Evolutionary conservation across 306 rosid species (phyloP).

Genomic region (Acacia acuminata): DNA sequence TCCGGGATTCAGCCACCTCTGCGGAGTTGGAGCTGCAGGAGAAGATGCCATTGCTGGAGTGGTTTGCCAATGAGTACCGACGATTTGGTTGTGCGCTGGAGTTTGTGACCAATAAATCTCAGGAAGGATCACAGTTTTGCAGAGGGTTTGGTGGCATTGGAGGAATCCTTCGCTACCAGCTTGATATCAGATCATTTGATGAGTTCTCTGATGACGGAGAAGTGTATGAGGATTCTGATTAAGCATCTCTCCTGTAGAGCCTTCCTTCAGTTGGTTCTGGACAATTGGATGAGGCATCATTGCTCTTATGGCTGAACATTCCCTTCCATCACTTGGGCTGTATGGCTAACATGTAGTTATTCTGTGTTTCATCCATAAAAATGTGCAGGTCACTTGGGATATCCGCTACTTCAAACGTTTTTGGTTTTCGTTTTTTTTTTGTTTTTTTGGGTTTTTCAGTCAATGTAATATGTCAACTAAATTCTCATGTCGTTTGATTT

Average conservation of each 20-base stretch:
- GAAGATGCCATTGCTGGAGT: constrained; percentile 58
- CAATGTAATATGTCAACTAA: not conserved
- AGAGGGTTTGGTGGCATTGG: constrained; percentile 77
- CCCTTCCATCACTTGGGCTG: not conserved
- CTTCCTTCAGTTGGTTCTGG: not conserved
- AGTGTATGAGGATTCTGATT: constrained; percentile 32
- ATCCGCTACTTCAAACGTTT: not conserved
- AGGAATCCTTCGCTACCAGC: constrained; percentile 76
- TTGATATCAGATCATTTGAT: constrained; percentile 61
- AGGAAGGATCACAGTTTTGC: constrained; percentile 73
- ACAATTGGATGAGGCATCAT: not conserved
- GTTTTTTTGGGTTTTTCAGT: not conserved
- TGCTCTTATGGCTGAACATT: not conserved
- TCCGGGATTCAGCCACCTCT: constrained; percentile 41
- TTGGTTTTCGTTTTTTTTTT: not conserved
- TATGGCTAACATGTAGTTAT: not conserved
- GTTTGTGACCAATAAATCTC: constrained; percentile 70
- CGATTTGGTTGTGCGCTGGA: constrained; percentile 64
- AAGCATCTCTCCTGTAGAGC: not conserved
- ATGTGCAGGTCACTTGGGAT: not conserved
- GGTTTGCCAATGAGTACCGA: constrained; percentile 67
- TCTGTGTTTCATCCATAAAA: not conserved
- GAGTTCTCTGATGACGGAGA: constrained; percentile 61
- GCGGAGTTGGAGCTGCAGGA: constrained; percentile 65
- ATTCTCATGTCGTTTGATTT: not conserved